Evolutionary conservation across 2,329 filamentous ascomycete species (phyloP), one percentile per base, ranked within the genome.

Genomic region (Emergomyces orientalis): DNA sequence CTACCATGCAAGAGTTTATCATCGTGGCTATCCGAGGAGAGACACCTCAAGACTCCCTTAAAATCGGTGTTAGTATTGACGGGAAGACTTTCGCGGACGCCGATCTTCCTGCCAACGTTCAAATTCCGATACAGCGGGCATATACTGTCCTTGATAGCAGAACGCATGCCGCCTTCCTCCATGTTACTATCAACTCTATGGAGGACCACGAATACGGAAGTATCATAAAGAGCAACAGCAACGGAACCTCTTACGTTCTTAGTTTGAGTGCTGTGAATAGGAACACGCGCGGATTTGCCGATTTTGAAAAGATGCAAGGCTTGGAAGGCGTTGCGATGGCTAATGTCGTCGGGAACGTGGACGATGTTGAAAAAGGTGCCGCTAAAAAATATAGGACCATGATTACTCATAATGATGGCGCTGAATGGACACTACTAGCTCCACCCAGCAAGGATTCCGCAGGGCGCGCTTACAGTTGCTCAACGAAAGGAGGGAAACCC

Each of bases 181-280:
- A 97, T 71, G 93, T 97, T 56, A 91, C 89, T 0, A 90, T 90
- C 49, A 88, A 89, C 69, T 83, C 82, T 49, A 79, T 79, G 3
- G 73, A 80, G 59, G 87, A 85, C 22, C 84, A 83, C 59, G 84
- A 88, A 64, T 91, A 89, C 69, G 94, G 94, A 45, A 88, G 88
- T 30, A 90, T 99, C 69, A 86, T 99, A 76, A 99, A 97, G 84
- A 97, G 91, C 72, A 99, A 99, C 79, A 97, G 91, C 70, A 97
- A 99, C 72, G 94, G 94, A 61, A 99, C 94, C 0, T 94, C 89
- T 1, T 99, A 97, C 71, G 90, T 96, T 14, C 79, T 96, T 67
- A 95, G 90, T 74, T 81, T 94, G 30, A 80, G 84, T 58, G 85
- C 85, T 25, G 91, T 97, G 71, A 97, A 97, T 75, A 85, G 90